Percentiles rank a stretch among this genome's conserved stretches.
Conservation (phyloP, 2,329 filamentous ascomycete genomes). For the Biscogniauxia marginata region DNA sequence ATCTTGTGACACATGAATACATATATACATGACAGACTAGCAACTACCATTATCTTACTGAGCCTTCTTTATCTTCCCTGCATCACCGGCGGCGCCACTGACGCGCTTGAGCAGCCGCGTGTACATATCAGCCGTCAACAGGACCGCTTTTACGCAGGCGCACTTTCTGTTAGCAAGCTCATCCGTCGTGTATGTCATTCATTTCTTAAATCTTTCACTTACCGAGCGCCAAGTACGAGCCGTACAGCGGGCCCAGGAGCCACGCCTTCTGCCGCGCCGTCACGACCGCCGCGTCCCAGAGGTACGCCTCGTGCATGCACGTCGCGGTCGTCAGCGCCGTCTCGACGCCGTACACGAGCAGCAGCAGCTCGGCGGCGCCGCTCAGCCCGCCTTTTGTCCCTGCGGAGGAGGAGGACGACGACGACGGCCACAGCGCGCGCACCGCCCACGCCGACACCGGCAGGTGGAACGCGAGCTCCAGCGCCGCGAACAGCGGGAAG, state of each 20-base stretch:
- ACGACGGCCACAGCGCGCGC: conserved; percentile 40
- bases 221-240: conserved; percentile 54
- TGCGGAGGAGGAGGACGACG: no score
- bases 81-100: conserved; percentile 31
- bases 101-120: conserved; percentile 47
- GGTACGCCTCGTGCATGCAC: conserved; percentile 50
- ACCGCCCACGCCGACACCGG: conserved; percentile 51
- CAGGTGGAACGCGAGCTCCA: conserved; percentile 51
- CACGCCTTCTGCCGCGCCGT: conserved; percentile 43
- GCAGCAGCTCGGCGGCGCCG: conserved; percentile 47
- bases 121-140: conserved; percentile 57
- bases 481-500: conserved; percentile 49
- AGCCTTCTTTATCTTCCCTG: conserved; percentile 39
- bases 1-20: no score
- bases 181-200: no score
- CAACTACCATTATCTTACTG: conserved; percentile 31
- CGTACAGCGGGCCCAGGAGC: conserved; percentile 49
- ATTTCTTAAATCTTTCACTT: no score
- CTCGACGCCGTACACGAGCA: conserved; percentile 51
- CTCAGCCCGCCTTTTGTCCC: conserved; percentile 25
- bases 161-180: neutral
- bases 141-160: conserved; percentile 38
- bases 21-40: no score
- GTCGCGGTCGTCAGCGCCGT: conserved; percentile 50
- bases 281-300: conserved; percentile 48